A percentile compares a stretch with the other conserved stretches of the same genome.
These are phyloP conservation scores for Daedaleopsis sinensis DNA, from an alignment of 768 basidiomycete genomes.

Conservation along the genomic window DNA sequence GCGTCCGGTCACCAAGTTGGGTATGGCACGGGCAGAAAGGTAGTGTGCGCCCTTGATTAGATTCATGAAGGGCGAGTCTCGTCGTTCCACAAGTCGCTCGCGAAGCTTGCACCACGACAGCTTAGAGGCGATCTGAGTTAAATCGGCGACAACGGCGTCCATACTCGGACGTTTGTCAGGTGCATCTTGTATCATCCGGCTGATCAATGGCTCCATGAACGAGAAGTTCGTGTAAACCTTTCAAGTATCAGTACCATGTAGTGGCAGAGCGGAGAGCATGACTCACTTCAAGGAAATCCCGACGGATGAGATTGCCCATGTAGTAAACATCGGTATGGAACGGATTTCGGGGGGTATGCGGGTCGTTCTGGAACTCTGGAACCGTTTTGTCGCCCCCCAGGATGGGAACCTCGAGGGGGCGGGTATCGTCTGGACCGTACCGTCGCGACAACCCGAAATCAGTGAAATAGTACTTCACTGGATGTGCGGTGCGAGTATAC, in stretches of 20 bases:
- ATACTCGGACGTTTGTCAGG: conserved; percentile 29
- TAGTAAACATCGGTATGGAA: conserved; percentile 29
- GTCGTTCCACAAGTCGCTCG: conserved; percentile 2
- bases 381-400: conserved; percentile 25
- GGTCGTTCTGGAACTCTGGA: conserved; percentile 22
- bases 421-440: conserved; percentile 29
- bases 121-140: conserved; percentile 4
- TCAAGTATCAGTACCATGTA: neutral
- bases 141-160: conserved; percentile 16
- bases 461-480: conserved; percentile 30
- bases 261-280: neutral
- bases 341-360: conserved; percentile 20
- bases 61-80: conserved; percentile 3
- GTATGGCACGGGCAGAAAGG: conserved; percentile 2
- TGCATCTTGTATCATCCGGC: conserved; percentile 27
- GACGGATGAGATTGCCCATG: conserved; percentile 20
- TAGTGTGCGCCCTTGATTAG: neutral
- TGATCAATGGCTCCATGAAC: conserved; percentile 29
- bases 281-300: conserved; percentile 10
- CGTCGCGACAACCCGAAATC: conserved; percentile 29
- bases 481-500: conserved; percentile 26
- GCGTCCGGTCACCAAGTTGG: neutral
- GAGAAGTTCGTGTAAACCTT: conserved; percentile 19
- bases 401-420: conserved; percentile 26
- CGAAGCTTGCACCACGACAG: conserved; percentile 7